Evolutionary conservation across 1,284 basidiomycete species (phyloP).

Genomic region (Microbotryum scabiosae): DNA sequence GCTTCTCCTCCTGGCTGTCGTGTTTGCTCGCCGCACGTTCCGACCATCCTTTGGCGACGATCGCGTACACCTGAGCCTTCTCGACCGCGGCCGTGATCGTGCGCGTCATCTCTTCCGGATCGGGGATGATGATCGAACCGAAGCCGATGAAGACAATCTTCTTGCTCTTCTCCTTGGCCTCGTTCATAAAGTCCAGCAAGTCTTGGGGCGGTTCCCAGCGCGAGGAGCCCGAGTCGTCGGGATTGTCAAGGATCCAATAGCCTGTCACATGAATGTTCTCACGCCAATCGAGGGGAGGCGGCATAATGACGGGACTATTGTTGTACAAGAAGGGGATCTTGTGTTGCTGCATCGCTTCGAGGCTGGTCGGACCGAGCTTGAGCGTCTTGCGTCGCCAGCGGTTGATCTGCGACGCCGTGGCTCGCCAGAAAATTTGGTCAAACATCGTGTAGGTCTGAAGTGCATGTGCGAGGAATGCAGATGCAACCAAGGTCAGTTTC

Average conservation of each 20-base stretch:
- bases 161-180: slow-evolving; percentile 61
- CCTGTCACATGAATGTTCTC: slow-evolving; percentile 97
- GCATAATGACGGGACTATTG: slow-evolving; percentile 56
- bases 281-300: slow-evolving; percentile 90
- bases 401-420: slow-evolving; percentile 87
- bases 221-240: slow-evolving; percentile 59
- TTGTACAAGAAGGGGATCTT: slow-evolving; percentile 97
- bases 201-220: slow-evolving; percentile 79
- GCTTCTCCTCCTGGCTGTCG: slow-evolving; percentile 34
- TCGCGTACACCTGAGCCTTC: slow-evolving; percentile 48
- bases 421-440: slow-evolving; percentile 96
- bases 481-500: not conserved
- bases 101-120: slow-evolving; percentile 82
- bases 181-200: slow-evolving; percentile 70
- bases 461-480: too few relatives aligned
- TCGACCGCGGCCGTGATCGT: slow-evolving; percentile 81
- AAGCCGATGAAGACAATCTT: slow-evolving; percentile 98
- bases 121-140: slow-evolving; percentile 91
- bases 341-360: slow-evolving; percentile 90
- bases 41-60: slow-evolving; percentile 96
- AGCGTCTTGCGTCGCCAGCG: slow-evolving; percentile 76
- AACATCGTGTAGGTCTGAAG: slow-evolving; percentile 52
- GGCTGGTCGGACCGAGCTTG: slow-evolving; percentile 66
- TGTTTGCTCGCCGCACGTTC: slow-evolving; percentile 71
- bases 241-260: slow-evolving; percentile 90